phyloP scores from a whole-genome alignment of 2,329 filamentous ascomycete species.

The Ascocoryne sarcoides region DNA sequence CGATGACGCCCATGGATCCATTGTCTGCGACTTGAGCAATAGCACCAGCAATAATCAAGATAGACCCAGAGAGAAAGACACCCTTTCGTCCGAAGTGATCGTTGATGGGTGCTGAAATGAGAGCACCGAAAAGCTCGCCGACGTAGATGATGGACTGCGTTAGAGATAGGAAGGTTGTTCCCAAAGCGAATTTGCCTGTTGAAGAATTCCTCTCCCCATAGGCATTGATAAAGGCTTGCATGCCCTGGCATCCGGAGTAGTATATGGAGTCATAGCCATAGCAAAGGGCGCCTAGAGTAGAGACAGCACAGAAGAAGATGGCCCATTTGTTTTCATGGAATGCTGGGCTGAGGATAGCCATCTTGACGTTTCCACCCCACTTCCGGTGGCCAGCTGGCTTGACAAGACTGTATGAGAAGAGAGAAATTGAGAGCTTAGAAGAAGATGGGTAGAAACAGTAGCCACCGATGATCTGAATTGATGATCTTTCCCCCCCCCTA shows the following conservation, averaged over 20 bases:
- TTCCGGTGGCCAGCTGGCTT: too few relatives aligned
- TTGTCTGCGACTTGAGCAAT: conserved; percentile 11
- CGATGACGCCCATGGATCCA: conserved; percentile 5
- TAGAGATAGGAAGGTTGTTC: conserved; percentile 21
- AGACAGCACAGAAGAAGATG: conserved; percentile 23
- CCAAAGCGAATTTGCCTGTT: conserved; percentile 17
- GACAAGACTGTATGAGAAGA: too few relatives aligned
- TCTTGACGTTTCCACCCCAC: too few relatives aligned
- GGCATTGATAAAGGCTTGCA: conserved; percentile 24
- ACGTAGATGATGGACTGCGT: conserved; percentile 35
- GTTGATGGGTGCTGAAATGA: conserved; percentile 31
- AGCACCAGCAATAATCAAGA: conserved; percentile 23
- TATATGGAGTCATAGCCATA: conserved; percentile 23
- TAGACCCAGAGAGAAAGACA: conserved; percentile 25
- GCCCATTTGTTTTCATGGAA: conserved; percentile 11
- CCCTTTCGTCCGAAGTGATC: conserved; percentile 29
- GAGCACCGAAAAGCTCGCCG: conserved; percentile 31
- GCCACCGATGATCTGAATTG: too few relatives aligned
- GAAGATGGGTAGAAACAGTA: too few relatives aligned
- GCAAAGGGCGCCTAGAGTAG: conserved; percentile 18
- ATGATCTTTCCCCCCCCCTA: too few relatives aligned
- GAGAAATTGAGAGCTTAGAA: too few relatives aligned
- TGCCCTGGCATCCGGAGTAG: conserved; percentile 23
- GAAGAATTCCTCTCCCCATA: conserved; percentile 17
- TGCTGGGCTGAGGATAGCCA: too few relatives aligned